A percentile compares a stretch with the other conserved stretches of the same genome.
Conservation (phyloP, 345 rosid genomes). For the Eucalyptus decipiens region DNA sequence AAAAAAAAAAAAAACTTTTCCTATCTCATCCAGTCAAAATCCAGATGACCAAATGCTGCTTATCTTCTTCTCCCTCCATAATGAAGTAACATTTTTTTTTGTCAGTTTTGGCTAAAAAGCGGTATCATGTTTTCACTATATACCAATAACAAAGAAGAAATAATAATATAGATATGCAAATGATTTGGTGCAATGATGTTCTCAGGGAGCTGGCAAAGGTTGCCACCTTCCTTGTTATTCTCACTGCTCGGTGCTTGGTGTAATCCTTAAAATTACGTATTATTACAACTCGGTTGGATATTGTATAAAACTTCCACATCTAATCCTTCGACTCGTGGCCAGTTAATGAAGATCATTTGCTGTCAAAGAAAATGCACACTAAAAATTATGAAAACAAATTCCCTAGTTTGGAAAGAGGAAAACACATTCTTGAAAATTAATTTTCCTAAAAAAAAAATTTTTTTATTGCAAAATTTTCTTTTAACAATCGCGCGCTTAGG, state of each 20-base stretch:
- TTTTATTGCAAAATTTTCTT: not conserved
- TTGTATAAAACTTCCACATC: not conserved
- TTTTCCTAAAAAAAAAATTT: not conserved
- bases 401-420: not conserved
- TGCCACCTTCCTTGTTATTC: not conserved
- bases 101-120: not conserved
- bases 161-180: too few species aligned
- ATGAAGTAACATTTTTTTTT: too few species aligned
- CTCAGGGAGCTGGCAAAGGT: too few species aligned
- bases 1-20: too few species aligned
- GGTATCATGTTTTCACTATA: not conserved
- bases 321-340: not conserved
- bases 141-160: not conserved
- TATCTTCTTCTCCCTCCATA: too few species aligned
- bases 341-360: not conserved
- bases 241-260: fast-evolving
- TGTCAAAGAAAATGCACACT: too few species aligned
- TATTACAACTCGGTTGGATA: not conserved
- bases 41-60: not conserved
- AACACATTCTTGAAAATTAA: not conserved
- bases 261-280: not conserved
- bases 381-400: not conserved
- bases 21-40: too few species aligned
- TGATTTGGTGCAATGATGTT: too few species aligned
- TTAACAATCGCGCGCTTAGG: not conserved